Evolutionary conservation across 2,329 filamentous ascomycete species (phyloP).

Genomic region (Penicillium sp.): DNA sequence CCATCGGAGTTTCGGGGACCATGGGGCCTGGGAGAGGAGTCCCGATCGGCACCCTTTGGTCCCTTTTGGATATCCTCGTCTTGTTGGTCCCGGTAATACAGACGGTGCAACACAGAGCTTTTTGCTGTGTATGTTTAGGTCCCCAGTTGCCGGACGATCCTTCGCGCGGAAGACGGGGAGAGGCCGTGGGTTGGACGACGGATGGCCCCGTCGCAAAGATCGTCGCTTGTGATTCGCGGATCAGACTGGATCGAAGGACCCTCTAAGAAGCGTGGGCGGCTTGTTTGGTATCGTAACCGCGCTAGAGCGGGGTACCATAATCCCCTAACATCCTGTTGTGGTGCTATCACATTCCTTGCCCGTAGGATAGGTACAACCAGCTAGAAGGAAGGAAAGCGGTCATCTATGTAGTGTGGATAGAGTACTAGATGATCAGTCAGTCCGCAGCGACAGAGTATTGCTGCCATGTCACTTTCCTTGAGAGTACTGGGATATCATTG

Average conservation of each 20-base stretch:
- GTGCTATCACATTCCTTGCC: slow-evolving; percentile 5
- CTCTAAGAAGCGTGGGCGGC: not conserved
- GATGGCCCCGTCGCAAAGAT: slow-evolving; percentile 23
- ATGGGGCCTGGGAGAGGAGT: not conserved
- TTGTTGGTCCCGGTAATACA: slow-evolving; percentile 7
- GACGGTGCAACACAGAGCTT: slow-evolving; percentile 5
- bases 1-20: slow-evolving; percentile 20
- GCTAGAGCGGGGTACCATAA: not conserved
- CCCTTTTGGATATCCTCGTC: not conserved
- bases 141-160: slow-evolving; percentile 22
- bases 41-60: not conserved
- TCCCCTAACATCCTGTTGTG: not conserved
- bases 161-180: slow-evolving; percentile 24
- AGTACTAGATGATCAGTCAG: not conserved
- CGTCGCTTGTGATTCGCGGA: slow-evolving; percentile 19
- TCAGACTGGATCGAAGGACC: slow-evolving; percentile 12
- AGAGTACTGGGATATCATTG: not conserved
- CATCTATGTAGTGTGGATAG: not conserved
- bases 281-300: slow-evolving; percentile 1
- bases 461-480: not conserved
- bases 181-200: slow-evolving; percentile 20
- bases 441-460: too few relatives aligned
- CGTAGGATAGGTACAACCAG: not conserved
- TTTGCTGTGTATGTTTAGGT: slow-evolving; percentile 1
- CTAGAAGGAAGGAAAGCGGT: too few relatives aligned